Percentiles rank a stretch among this genome's conserved stretches.
Conservation (phyloP, 768 basidiomycete genomes). For the Psilocybe subaeruginosa region DNA sequence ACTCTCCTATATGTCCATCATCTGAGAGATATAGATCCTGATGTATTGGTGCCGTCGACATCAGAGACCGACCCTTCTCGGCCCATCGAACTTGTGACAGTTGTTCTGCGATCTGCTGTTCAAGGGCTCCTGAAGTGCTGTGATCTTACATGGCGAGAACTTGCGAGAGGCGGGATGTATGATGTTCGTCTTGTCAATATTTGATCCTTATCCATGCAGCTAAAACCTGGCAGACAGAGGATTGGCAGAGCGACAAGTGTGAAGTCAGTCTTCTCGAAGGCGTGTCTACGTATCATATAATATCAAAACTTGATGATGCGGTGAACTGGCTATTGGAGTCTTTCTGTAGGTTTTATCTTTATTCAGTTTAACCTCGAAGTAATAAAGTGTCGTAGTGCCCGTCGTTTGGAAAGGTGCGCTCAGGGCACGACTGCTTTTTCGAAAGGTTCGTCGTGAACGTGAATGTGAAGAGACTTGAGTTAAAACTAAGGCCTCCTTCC, state of each 20-base stretch:
- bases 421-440: slow-evolving; percentile 53
- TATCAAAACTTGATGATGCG: slow-evolving; percentile 62
- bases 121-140: slow-evolving; percentile 79
- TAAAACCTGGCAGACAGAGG: slow-evolving; percentile 63
- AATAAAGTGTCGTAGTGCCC: slow-evolving; percentile 35
- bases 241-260: slow-evolving; percentile 90
- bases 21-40: slow-evolving; percentile 61
- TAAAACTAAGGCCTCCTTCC: not conserved
- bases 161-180: slow-evolving; percentile 71
- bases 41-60: slow-evolving; percentile 25
- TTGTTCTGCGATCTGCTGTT: slow-evolving; percentile 69
- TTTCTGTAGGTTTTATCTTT: slow-evolving; percentile 36
- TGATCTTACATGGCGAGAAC: slow-evolving; percentile 80
- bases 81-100: slow-evolving; percentile 63
- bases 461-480: not conserved
- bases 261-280: slow-evolving; percentile 77
- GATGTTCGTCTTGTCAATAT: slow-evolving; percentile 60
- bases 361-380: not conserved
- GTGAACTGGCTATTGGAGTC: slow-evolving; percentile 58
- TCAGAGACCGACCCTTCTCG: slow-evolving; percentile 42
- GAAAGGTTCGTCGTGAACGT: slow-evolving; percentile 46
- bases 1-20: slow-evolving; percentile 77
- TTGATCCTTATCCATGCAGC: not conserved
- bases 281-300: slow-evolving; percentile 53
- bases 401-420: slow-evolving; percentile 55